Evolutionary conservation across 1,284 basidiomycete species (phyloP), one percentile per base, ranked within the genome.

Genomic region (Paramarasmius palmivorus): DNA sequence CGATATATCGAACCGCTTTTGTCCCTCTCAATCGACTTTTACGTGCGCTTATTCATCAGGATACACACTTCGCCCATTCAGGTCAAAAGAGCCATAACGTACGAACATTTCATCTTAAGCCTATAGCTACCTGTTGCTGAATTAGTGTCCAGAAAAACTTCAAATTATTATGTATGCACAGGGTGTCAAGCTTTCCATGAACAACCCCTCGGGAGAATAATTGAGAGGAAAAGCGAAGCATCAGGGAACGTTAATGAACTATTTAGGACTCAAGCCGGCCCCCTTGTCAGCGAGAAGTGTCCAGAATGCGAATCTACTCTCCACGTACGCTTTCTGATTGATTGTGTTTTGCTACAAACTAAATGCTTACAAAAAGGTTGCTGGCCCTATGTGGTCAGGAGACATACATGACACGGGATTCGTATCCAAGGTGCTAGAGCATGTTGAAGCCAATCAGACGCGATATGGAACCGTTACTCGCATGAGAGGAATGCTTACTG

Each of bases 341-440:
- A 6, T 46, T 17, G 20, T 50, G 26, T 39, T 57, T 35, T 42
- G 23, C 29, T 39, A 41, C 19, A 26, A 22, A 26, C 19, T 49
- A 23, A 36, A 49, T 37, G 50, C n/a, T 41, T 12, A 26, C 15
- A 53, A 9, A 32, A 26, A 91, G 90, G 65, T 95, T 25, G 93
- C 92, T 19, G 96, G 96, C 0, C 96, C 96, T 0, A 95, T 99
- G 92, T 99, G 96, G 96, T 84, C 91, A 14, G 95, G 90, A 1
- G 82, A 89, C 0, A 73, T 99, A 20, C 96, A 99, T 64, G 83
- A 95, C 65, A 65, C 73, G 1, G 75, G 73, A 0, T 99, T 98
- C 63, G 81, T 93, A 25, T 67, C 73, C 9, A 82, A 84, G 57
- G 84, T 96, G 7, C 73, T 98, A n/a, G 73, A 81, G 23, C 89